Percentiles rank a stretch among this genome's conserved stretches.
These are phyloP conservation scores for Dichotomocladium elegans DNA, from an alignment of 371 early-diverging fungal species.

Conservation along the genomic window DNA sequence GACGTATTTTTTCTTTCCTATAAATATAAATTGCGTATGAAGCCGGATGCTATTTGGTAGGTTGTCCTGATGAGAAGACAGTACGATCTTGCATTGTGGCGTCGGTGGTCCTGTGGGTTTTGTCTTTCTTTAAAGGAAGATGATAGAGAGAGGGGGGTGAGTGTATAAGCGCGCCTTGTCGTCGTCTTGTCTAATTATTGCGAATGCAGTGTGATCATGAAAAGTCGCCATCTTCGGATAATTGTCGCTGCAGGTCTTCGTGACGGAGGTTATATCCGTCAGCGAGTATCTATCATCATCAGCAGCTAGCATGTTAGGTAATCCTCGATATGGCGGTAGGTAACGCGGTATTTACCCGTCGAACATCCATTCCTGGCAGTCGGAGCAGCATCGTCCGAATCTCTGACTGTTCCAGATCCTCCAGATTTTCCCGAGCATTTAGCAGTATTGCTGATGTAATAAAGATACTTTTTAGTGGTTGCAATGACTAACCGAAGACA, in stretches of 20 bases:
- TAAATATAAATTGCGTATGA: no score
- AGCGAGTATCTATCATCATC: conserved; percentile 42
- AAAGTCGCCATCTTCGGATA: conserved; percentile 26
- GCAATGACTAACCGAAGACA: neutral
- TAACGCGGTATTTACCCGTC: conserved; percentile 40
- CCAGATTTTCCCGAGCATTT: conserved; percentile 72
- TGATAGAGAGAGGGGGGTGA: no score
- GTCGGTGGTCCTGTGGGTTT: no score
- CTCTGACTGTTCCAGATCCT: conserved; percentile 90
- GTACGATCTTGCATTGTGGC: no score
- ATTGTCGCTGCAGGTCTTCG: conserved; percentile 58
- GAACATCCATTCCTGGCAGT: conserved; percentile 75
- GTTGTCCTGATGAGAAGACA: no score
- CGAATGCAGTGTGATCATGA: no score
- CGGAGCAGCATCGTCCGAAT: conserved; percentile 80
- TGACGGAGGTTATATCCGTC: conserved; percentile 63
- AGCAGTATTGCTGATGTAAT: conserved; percentile 57
- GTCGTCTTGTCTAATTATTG: neutral
- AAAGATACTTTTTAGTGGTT: no score
- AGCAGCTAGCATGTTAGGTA: neutral
- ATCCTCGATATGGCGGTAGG: neutral
- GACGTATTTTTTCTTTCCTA: no score
- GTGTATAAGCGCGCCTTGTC: neutral
- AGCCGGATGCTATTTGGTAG: no score
- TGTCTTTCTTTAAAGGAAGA: no score